Evolutionary conservation across 495 filamentous ascomycete species (phyloP), one percentile per base, ranked within the genome.

Genomic region (Platismatia glauca): DNA sequence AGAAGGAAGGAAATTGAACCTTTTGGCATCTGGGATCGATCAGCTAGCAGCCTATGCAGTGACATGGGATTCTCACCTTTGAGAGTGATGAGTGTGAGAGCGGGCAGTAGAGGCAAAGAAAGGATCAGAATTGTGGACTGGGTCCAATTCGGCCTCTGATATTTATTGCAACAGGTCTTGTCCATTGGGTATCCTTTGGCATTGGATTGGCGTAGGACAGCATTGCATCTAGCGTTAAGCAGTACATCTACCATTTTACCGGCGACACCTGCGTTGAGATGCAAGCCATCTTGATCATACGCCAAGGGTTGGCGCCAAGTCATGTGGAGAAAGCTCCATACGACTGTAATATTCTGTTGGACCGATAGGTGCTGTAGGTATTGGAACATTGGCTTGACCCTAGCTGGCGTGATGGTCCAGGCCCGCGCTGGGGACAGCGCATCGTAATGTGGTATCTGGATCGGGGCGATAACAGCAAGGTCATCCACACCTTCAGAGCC

Each of bases 141-240:
- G 3, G 73, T 57, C 59, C 66, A 66, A 43, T 68, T 70, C 22
- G 70, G 70, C 0, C 53, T 57, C 11, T 64, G 52, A 62, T 84
- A 81, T 35, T 68, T 73, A 55, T 71, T 78, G 66, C 84, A 87
- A 71, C 84, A 87, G 7, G 84, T 86, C 31, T 78, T 75, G 61
- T 81, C 75, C 66, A 78, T 78, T 1, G 78, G 78, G 65, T 78
- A 79, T 31, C 71, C 69, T 61, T 68, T 68, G 9, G 13, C 20
- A 31, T 41, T 56, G 13, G 44, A 38, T 12, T 67, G 61, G n/a
- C 70, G 64, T 34, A 73, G 65, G 61, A 74, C 70, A 7, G 72
- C 63, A 69, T 86, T 86, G 70, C 84, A 87, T 63, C 75, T 79
- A 33, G 80, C 63, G 60, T 86, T 87, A 58, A 87, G 71, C 7